Base-by-base conservation (phyloP, 768 basidiomycete species). In the Hygrophorus russula region DNA sequence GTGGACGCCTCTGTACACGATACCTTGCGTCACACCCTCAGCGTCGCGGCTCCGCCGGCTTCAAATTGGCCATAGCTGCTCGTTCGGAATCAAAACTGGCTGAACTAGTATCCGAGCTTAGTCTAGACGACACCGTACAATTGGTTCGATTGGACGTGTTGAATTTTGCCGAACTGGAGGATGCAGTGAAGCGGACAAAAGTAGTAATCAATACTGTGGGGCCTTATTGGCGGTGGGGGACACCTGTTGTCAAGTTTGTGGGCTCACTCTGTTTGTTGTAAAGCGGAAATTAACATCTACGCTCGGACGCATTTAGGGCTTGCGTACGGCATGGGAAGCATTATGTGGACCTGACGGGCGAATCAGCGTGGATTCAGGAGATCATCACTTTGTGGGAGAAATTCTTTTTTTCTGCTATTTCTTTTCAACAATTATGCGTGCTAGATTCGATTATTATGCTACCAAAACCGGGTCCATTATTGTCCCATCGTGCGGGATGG, bases 301-400 rank as follows among this genome's bases (percentile, higher is more conserved):
- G 29, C n/a, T 10, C 10, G 4, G 11, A 2, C 31, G n/a, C 9
- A 18, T 10, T 0, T 42, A 85, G 74, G 45, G 80, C 83, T 3
- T 94, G 91, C 49, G 83, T 80, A 4, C 64, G 64, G 29, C 64
- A 82, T 46, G 80, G 84, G 4, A 72, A 76, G 5, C 88, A 93
- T 59, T 94, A 94, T 56, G 78, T 90, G 19, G 93, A 97, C 59
- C 65, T 92, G 28, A 77, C 82, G 1, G 82, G 84, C 6, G 90
- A 93, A 57, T 61, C 70, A 0, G 62, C 66, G 2, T 91, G 81
- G 77, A 70, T 83, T 36, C 63, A 62, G 47, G 62, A 76, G 11
- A 80, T 88, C 39, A 76, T 87, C 37, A 28, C 61, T 20, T 56
- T 71, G 82, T 78, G 50, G 53, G 77, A 64, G 27, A 18, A 37